Evolutionary conservation across 2,329 filamentous ascomycete species (phyloP).

Genomic region (Graphiopsis chlorocephala): DNA sequence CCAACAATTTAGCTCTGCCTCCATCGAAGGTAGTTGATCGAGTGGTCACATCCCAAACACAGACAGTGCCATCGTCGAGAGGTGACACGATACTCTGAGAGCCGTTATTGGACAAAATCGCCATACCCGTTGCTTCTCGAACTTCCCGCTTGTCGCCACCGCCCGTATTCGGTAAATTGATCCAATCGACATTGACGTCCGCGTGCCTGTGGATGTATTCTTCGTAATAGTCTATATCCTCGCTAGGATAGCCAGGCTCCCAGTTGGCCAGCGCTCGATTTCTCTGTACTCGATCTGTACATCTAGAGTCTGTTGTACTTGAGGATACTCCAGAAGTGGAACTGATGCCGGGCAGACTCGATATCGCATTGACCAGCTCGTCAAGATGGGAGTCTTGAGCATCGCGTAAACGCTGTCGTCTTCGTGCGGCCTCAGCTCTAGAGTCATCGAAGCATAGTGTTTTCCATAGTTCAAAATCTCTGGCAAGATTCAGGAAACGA

Average conservation of each 20-base stretch:
- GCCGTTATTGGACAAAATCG: conserved; percentile 57
- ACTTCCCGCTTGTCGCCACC: conserved; percentile 42
- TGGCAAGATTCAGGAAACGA: conserved; percentile 62
- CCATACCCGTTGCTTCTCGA: conserved; percentile 71
- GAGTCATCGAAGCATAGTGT: conserved; percentile 70
- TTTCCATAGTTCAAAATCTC: conserved; percentile 77
- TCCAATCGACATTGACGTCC: conserved; percentile 71
- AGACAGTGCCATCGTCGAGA: conserved; percentile 83
- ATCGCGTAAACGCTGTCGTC: conserved; percentile 44
- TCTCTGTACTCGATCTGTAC: conserved; percentile 22
- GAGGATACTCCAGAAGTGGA: background rate
- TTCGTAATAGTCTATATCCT: conserved; percentile 78
- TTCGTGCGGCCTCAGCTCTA: conserved; percentile 60
- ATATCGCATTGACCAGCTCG: conserved; percentile 42
- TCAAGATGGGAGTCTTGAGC: conserved; percentile 43
- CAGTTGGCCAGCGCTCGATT: conserved; percentile 70
- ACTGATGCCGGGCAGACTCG: conserved; percentile 17
- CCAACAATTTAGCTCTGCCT: conserved; percentile 58
- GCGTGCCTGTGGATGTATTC: conserved; percentile 84
- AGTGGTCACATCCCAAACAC: conserved; percentile 66
- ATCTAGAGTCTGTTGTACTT: conserved; percentile 18
- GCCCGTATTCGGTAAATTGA: conserved; percentile 58
- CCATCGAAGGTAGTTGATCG: conserved; percentile 21
- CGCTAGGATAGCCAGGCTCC: conserved; percentile 72
- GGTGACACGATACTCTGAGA: conserved; percentile 68